Evolutionary conservation across 2,329 filamentous ascomycete genomes (phyloP).

Genomic region (Botrytis aclada): DNA sequence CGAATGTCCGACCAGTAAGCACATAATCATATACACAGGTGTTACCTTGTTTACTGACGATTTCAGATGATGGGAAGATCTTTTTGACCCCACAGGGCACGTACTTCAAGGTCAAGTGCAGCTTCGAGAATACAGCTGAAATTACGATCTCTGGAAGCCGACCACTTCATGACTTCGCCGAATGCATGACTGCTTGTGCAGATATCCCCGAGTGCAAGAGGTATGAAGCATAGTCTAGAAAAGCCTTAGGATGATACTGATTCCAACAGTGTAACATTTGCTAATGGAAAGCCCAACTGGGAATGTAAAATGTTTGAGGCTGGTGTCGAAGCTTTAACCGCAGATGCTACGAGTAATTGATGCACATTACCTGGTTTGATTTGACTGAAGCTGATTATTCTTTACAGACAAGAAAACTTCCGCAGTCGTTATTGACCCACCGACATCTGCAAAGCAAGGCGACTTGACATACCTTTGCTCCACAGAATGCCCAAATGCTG

Average conservation of each 20-base stretch:
- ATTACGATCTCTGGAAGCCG: not conserved
- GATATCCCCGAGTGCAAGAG: constrained; percentile 9
- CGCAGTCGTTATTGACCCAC: not conserved
- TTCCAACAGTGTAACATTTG: not conserved
- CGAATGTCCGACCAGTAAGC: constrained; percentile 9
- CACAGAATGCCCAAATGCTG: constrained; percentile 11
- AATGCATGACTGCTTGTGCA: constrained; percentile 14
- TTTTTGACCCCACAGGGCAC: constrained; percentile 9
- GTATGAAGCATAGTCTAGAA: not conserved
- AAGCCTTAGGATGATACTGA: not conserved
- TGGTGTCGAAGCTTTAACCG: not conserved
- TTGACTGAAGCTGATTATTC: not conserved
- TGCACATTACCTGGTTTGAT: too few species aligned
- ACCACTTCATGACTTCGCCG: constrained; percentile 11
- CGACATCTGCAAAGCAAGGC: not conserved
- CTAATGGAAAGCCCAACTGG: constrained; percentile 1
- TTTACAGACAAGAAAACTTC: not conserved
- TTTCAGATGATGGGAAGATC: not conserved
- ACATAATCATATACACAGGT: not conserved
- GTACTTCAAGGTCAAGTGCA: constrained; percentile 13
- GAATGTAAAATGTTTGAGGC: not conserved
- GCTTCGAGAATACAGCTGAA: constrained; percentile 1
- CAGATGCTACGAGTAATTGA: constrained; percentile 5
- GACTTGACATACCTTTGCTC: not conserved
- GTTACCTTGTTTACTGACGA: not conserved